Conservation (phyloP, 805 yeast genomes). For the Lipomyces japonicus region DNA sequence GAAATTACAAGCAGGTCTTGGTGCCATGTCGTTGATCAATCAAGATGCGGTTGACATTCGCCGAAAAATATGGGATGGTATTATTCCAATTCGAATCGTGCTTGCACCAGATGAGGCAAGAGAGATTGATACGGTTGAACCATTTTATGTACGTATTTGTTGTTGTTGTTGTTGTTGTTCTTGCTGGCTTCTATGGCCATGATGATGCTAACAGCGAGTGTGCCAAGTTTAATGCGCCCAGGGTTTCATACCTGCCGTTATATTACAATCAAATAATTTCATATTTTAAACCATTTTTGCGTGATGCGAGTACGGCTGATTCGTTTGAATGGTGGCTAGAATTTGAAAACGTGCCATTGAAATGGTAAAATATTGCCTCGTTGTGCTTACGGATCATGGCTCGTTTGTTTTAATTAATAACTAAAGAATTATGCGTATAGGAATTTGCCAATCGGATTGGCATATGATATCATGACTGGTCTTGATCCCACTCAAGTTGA, state of each 20-base stretch:
- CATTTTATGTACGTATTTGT: constrained; percentile 19
- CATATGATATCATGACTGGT: constrained; percentile 53
- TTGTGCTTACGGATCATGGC: neutral
- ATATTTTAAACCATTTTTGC: constrained; percentile 31
- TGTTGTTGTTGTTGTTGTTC: too few species aligned
- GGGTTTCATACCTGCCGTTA: constrained; percentile 33
- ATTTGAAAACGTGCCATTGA: constrained; percentile 57
- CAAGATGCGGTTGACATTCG: constrained; percentile 3
- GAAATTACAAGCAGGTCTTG: too few species aligned
- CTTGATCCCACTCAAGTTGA: constrained; percentile 36
- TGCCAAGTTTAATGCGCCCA: constrained; percentile 22
- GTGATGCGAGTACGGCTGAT: constrained; percentile 29
- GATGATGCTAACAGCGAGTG: too few species aligned
- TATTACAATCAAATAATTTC: constrained; percentile 26
- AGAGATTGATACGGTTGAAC: constrained; percentile 12
- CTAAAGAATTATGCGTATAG: constrained; percentile 17
- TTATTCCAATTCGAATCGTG: constrained; percentile 31
- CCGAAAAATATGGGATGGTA: constrained; percentile 32
- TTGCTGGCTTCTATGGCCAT: too few species aligned
- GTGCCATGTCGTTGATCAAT: too few species aligned
- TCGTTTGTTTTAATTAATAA: neutral
- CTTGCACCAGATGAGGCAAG: constrained; percentile 30
- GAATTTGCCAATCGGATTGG: constrained; percentile 67
- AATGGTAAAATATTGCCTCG: constrained; percentile 50
- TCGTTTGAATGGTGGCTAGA: constrained; percentile 59